Evolutionary conservation across 176 grass and related monocot genomes (phyloP).

Genomic region (Avena sativa): DNA sequence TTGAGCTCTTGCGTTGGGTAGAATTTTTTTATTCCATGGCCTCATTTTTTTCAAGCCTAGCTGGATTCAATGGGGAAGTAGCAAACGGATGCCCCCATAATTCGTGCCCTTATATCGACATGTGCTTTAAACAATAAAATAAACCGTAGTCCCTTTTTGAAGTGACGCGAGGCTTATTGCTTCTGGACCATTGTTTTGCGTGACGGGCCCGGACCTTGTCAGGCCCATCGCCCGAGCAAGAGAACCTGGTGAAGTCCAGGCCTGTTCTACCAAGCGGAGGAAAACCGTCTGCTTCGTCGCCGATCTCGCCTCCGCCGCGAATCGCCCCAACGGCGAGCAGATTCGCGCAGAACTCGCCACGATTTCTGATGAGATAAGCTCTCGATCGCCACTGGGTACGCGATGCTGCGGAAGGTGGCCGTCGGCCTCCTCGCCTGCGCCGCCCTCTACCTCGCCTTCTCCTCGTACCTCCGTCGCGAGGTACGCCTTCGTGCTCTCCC

Average conservation of each 20-base stretch:
- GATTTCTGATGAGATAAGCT: conserved; percentile 32
- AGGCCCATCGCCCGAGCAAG: not conserved
- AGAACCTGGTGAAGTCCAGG: not conserved
- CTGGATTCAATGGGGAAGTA: no score
- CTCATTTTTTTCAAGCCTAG: no score
- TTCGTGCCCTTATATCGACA: no score
- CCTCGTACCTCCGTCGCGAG: conserved; percentile 53
- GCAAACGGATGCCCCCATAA: no score
- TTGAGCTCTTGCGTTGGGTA: no score
- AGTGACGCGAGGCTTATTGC: not conserved
- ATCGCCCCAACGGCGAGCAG: not conserved
- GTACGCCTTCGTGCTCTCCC: conserved; percentile 26
- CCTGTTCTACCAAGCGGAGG: not conserved
- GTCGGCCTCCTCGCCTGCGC: conserved; percentile 50
- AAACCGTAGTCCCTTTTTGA: no score
- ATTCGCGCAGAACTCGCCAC: conserved; percentile 17
- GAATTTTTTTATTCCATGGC: no score
- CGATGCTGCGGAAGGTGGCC: conserved; percentile 59
- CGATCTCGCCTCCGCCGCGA: conserved; percentile 42
- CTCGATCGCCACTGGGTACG: not conserved
- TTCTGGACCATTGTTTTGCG: not conserved
- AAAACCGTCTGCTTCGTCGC: conserved; percentile 13
- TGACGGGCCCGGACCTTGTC: not conserved
- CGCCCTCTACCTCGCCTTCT: conserved; percentile 56
- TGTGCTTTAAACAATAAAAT: no score